Evolutionary conservation across 768 basidiomycete species (phyloP), one percentile per base, ranked within the genome.

Genomic region (Leccinum disarticulatum): DNA sequence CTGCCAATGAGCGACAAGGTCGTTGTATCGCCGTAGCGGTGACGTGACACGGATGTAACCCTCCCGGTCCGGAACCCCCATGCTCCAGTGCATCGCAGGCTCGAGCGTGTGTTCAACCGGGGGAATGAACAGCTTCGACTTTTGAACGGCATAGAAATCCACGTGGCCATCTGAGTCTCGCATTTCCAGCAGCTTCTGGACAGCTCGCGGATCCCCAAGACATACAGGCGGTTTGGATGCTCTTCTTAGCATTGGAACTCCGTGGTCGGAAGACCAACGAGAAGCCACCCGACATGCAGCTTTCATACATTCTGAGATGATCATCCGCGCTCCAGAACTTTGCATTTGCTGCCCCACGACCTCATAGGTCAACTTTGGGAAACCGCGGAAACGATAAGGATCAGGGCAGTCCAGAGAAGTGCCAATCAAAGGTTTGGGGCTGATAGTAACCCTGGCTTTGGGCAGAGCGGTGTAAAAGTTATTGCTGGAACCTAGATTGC

Each of bases 1-100:
- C 72, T 98, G 95, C 93, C 95, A 99, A 75, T 98, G 97, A 10
- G 78, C 76, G 13, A 95, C 71, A 57, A 97, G 71, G 73, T 99
- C 97, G 36, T 76, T 74, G 72, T 85, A 97, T 48, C 97, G 85
- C 46, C 97, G 83, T 48, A 99, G 76, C 0, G 97, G 97, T 6
- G 90, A 93, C 9, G 97, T 98, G 9, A 83, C 85, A 22, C 91
- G 84, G 17, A 81, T 75, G 70, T 99, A 99, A 4, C 95, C 95
- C 62, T 89, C 88, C 46, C 83, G 83, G 2, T 83, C 81, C 3
- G 79, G 77, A n/a, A 92, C 70, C 0, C 89, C 93, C 66, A 98
- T 72, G 6, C 72, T 69, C 79, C 78, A 86, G 69, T 98, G 95
- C 51, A 75, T 80, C 15, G 75, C 78, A 0, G 91, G 86, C 48